Evolutionary conservation across 1,284 basidiomycete species (phyloP).

Genomic region (Stereum hirsutum): DNA sequence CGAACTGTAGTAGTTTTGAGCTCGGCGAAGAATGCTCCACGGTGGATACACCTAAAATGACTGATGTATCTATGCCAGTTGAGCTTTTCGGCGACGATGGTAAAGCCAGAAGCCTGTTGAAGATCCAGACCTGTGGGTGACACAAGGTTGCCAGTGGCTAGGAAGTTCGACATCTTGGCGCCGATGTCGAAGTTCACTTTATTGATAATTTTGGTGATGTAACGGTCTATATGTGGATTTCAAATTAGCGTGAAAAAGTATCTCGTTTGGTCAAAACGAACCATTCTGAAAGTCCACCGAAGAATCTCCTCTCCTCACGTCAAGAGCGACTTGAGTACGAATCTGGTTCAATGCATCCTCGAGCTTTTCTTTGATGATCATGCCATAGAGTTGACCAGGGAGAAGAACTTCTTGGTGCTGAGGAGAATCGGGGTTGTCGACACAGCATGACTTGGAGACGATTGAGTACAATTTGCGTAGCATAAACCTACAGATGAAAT

Average conservation of each 20-base stretch:
- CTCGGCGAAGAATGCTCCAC: conserved; percentile 99
- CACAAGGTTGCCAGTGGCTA: conserved; percentile 94
- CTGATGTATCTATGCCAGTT: conserved; percentile 99
- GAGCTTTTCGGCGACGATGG: conserved; percentile 97
- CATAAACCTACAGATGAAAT: conserved; percentile 69
- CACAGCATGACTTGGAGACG: conserved; percentile 85
- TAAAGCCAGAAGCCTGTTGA: conserved; percentile 96
- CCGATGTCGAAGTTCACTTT: conserved; percentile 93
- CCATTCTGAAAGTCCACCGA: conserved; percentile 84
- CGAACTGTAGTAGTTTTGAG: conserved; percentile 98
- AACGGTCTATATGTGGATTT: conserved; percentile 46
- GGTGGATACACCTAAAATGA: conserved; percentile 98
- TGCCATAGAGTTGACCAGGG: conserved; percentile 88
- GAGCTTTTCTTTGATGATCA: conserved; percentile 97
- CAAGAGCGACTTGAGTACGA: conserved; percentile 63
- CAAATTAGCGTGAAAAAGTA: conserved; percentile 1
- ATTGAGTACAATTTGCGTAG: conserved; percentile 91
- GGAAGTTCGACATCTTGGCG: conserved; percentile 84
- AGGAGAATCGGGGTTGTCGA: conserved; percentile 98
- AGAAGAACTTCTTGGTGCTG: conserved; percentile 98
- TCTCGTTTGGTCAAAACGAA: conserved; percentile 19
- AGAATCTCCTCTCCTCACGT: conserved; percentile 67
- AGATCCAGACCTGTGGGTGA: conserved; percentile 95
- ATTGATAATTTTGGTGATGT: conserved; percentile 71
- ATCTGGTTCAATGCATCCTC: conserved; percentile 85